Evolutionary conservation across 2,329 filamentous ascomycete genomes (phyloP).

Genomic region (Exophiala mesophila): DNA sequence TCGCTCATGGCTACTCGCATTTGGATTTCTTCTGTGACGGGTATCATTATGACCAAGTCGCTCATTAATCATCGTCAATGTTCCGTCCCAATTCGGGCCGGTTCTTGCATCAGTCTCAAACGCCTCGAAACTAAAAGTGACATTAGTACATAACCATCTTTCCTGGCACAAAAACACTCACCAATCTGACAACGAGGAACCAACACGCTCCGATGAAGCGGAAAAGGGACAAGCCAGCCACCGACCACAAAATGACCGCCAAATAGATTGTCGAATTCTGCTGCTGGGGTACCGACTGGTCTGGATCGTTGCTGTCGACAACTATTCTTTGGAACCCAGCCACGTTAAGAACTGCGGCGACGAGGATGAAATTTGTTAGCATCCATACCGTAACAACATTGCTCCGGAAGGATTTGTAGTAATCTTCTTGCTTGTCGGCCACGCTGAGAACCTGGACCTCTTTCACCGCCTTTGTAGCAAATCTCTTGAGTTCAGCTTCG

Average conservation of each 20-base stretch:
- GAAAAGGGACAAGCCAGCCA: slow-evolving; percentile 76
- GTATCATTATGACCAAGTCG: background rate
- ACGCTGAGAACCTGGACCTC: slow-evolving; percentile 51
- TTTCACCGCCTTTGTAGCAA: slow-evolving; percentile 68
- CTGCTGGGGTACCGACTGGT: no score
- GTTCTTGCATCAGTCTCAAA: slow-evolving; percentile 24
- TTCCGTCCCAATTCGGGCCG: no score
- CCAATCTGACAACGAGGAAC: slow-evolving; percentile 87
- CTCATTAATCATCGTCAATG: background rate
- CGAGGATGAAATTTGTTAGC: slow-evolving; percentile 86
- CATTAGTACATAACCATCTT: background rate
- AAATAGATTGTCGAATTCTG: slow-evolving; percentile 71
- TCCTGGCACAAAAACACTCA: slow-evolving; percentile 45
- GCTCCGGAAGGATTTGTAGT: slow-evolving; percentile 93
- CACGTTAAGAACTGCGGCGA: slow-evolving; percentile 78
- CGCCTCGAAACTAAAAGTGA: slow-evolving; percentile 46
- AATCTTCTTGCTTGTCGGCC: slow-evolving; percentile 86
- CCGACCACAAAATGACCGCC: slow-evolving; percentile 80
- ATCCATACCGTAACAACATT: slow-evolving; percentile 94
- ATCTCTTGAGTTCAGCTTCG: slow-evolving; percentile 72
- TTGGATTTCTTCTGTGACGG: background rate
- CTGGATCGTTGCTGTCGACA: slow-evolving; percentile 31
- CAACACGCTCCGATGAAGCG: slow-evolving; percentile 84
- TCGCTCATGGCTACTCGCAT: no score
- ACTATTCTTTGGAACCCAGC: slow-evolving; percentile 70